Evolutionary conservation across 2,329 filamentous ascomycete genomes (phyloP).

Genomic region (Aureobasidium musti): DNA sequence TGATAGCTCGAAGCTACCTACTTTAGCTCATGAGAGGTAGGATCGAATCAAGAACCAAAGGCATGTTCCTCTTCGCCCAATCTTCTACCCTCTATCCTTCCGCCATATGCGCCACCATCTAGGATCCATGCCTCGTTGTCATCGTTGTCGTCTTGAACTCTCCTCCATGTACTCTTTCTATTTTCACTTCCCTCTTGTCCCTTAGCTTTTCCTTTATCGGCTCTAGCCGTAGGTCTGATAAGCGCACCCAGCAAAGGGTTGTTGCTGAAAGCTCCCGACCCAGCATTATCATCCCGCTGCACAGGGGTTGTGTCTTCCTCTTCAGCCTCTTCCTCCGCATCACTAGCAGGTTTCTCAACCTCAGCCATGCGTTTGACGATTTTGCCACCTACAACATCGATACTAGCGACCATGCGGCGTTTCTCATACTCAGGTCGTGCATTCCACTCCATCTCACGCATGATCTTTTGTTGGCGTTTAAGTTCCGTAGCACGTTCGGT

Average conservation of each 20-base stretch:
- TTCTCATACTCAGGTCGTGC: conserved; percentile 86
- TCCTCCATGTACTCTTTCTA: conserved; percentile 49
- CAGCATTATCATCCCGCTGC: conserved; percentile 34
- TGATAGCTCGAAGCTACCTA: too few relatives aligned
- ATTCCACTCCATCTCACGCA: conserved; percentile 85
- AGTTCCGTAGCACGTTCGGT: conserved; percentile 79
- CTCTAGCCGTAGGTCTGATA: conserved; percentile 62
- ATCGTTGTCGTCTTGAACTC: conserved; percentile 56
- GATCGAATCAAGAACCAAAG: conserved; percentile 29
- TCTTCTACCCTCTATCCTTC: conserved; percentile 35
- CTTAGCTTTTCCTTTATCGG: conserved; percentile 57
- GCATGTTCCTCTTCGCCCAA: conserved; percentile 38
- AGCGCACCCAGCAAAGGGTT: conserved; percentile 68
- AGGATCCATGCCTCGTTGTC: conserved; percentile 58
- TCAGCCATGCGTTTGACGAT: conserved; percentile 70
- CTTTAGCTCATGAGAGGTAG: neutral
- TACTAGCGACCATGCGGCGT: conserved; percentile 77
- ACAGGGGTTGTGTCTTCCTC: conserved; percentile 40
- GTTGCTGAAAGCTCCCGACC: conserved; percentile 61
- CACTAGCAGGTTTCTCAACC: conserved; percentile 59
- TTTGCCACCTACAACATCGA: conserved; percentile 76
- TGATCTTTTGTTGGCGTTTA: conserved; percentile 79
- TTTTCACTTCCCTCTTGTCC: conserved; percentile 38
- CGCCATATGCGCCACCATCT: conserved; percentile 54
- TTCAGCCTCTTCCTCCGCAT: conserved; percentile 55